Evolutionary conservation across 2,329 filamentous ascomycete genomes (phyloP), one percentile per base, ranked within the genome.

Genomic region (Coniochaeta hoffmannii): DNA sequence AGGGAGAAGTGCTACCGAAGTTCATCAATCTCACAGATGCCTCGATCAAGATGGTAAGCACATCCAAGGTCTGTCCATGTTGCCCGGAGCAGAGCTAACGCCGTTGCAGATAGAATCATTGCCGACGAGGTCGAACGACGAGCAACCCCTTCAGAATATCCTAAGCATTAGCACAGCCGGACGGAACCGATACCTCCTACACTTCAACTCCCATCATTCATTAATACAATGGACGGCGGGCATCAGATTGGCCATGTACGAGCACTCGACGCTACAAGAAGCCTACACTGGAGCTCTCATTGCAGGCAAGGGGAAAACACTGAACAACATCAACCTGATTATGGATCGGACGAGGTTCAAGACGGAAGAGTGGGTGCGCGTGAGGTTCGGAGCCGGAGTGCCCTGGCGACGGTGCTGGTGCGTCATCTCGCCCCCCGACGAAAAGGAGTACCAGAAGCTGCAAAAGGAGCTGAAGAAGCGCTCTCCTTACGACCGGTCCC

Each of bases 11-110:
- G 5, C 62, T 73, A 49, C 68, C 72, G 44, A 74, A 74, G 58
- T 99, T 97, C 69, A 92, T 99, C 70, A 99, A 99, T 67, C 74
- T 99, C 57, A 96, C 94, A 7, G 94, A 99, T 78, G 94, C 94
- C 19, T 96, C 94, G 0, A 91, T 99, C 64, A 96, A 96, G 72
- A 97, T 97, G 91, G 94, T 97, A 79, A 62, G 7, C 8, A 8
- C 8, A 41, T 15, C 14, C 19, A 9, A 34, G 19, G 17, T 12
- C 32, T 28, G 28, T 19, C 7, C 30, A 6, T 22, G 14, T 32
- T 51, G 28, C 15, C n/a, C 15, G 3, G 11, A 31, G 15, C 49
- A 38, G 54, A 50, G 54, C 58, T 66, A 52, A 67, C 59, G 56
- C 24, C 53, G 58, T 7, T 46, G 17, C 60, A 93, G 89, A 91